Evolutionary conservation across 1,284 basidiomycete species (phyloP), one percentile per base, ranked within the genome.

Genomic region (Fomes fomentarius): DNA sequence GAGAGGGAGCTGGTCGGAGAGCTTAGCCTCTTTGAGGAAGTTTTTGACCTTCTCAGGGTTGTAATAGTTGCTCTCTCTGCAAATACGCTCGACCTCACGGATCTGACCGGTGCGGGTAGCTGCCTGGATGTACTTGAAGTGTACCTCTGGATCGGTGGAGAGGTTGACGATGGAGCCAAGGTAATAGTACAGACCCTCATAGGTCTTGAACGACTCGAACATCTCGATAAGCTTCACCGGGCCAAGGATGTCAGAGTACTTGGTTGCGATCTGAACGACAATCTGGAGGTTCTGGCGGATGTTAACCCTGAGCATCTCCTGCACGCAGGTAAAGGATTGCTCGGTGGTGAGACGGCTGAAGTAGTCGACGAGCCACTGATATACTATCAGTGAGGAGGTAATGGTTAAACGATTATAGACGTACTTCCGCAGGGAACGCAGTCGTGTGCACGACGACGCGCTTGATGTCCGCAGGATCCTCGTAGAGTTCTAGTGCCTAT

Each of bases 1-100:
- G 66, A 99, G 89, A 12, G 97, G 97, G 33, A 99, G 87, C 73
- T 99, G 97, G 73, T 99, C 97, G 40, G 88, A 77, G 34, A 99
- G 87, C 70, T 98, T 97, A 66, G 96, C 96, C 72, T 99, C 97
- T 73, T 96, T 96, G 74, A 99, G 87, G 89, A 98, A 99, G 79
- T 99, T 99, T 83, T 99, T 99, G 81, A 99, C 97, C 77, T 99
- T 99, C 78, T 99, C 97, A 2, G 97, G 93, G 74, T 97, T 97
- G 83, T 99, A 99, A 76, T 81, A 82, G 76, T 99, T 98, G 72
- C 92, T 94, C 79, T 99, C 97, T 60, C 97, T 84, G 71, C 95
- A 97, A 68, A 99, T 96, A 55, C 97, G 93, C 77, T 99, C 97
- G 58, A 99, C 97, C 72, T 99, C 97, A 56, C 97, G 89, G 67